Evolutionary conservation across 2,329 filamentous ascomycete genomes (phyloP).

Genomic region (Coniosporium tulheliwenetii): DNA sequence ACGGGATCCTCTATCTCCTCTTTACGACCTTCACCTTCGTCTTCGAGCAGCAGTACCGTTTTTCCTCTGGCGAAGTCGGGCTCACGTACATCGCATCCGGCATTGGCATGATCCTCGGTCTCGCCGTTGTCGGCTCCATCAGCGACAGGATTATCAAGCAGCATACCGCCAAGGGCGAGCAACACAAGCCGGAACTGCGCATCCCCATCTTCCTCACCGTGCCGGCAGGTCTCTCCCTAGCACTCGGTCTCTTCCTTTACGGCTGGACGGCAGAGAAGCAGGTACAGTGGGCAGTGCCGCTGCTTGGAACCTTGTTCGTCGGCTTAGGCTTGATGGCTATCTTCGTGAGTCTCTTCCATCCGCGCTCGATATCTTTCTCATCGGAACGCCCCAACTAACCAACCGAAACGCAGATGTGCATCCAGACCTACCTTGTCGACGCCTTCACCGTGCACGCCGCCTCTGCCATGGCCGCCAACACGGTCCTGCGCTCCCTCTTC

Average conservation of each 20-base stretch:
- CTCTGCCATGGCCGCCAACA: conserved; percentile 24
- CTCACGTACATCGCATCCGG: conserved; percentile 26
- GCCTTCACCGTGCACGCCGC: conserved; percentile 25
- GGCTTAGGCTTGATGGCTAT: conserved; percentile 11
- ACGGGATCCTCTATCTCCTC: conserved; percentile 26
- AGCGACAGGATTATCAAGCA: conserved; percentile 1
- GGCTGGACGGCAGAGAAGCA: conserved; percentile 13
- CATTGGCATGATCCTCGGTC: conserved; percentile 21
- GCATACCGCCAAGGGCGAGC: not conserved
- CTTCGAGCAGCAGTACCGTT: conserved; percentile 23
- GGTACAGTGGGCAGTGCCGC: conserved; percentile 10
- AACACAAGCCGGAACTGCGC: conserved; percentile 1
- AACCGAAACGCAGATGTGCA: conserved; percentile 14
- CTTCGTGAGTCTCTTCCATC: conserved; percentile 8
- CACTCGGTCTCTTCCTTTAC: conserved; percentile 14
- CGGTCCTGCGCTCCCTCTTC: conserved; percentile 19
- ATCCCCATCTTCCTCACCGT: not conserved
- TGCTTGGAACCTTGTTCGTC: conserved; percentile 12
- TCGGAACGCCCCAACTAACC: not conserved
- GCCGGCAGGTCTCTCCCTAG: conserved; percentile 5
- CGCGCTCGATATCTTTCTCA: not conserved
- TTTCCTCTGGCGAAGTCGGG: conserved; percentile 20
- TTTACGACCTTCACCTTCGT: conserved; percentile 30
- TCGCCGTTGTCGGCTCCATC: conserved; percentile 4
- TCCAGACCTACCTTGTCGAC: conserved; percentile 24